Evolutionary conservation across 371 early-diverging fungal genomes (phyloP).

Genomic region (Mucor mucedo): DNA sequence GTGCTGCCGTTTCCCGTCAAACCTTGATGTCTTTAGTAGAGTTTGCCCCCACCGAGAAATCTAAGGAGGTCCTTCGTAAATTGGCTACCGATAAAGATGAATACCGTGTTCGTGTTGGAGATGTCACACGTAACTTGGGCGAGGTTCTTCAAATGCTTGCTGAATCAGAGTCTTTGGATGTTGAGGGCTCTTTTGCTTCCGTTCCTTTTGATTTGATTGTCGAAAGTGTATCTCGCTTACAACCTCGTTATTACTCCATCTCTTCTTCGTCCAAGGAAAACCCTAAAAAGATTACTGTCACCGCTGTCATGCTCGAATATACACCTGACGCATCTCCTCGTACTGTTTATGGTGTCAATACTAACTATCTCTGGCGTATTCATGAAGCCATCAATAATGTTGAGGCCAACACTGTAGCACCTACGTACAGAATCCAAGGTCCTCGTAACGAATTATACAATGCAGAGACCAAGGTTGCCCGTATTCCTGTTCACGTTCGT

Average conservation of each 20-base stretch:
- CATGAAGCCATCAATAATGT: conserved; percentile 49
- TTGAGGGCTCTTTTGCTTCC: conserved; percentile 37
- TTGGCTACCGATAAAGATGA: conserved; percentile 78
- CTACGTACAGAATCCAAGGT: conserved; percentile 39
- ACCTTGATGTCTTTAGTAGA: conserved; percentile 61
- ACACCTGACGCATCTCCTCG: conserved; percentile 59
- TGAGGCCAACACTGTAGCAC: not conserved
- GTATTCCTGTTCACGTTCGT: conserved; percentile 86
- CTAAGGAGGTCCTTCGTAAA: conserved; percentile 55
- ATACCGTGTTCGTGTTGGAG: conserved; percentile 66
- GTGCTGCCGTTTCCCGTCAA: conserved; percentile 69
- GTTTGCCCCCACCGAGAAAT: conserved; percentile 64
- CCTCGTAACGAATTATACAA: conserved; percentile 41
- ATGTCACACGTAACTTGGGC: conserved; percentile 70
- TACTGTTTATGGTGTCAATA: conserved; percentile 75
- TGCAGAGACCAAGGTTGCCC: not conserved
- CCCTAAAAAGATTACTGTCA: conserved; percentile 78
- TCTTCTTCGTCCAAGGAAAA: conserved; percentile 82
- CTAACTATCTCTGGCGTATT: conserved; percentile 71
- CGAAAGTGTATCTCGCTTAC: conserved; percentile 82
- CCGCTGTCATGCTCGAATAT: conserved; percentile 89
- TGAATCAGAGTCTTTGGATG: conserved; percentile 22
- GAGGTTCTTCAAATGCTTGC: conserved; percentile 60
- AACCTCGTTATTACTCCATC: conserved; percentile 95
- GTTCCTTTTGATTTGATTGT: conserved; percentile 79